Evolutionary conservation across 176 grass and related monocot genomes (phyloP), one percentile per base, ranked within the genome.

Genomic region (Eragrostis curvula): DNA sequence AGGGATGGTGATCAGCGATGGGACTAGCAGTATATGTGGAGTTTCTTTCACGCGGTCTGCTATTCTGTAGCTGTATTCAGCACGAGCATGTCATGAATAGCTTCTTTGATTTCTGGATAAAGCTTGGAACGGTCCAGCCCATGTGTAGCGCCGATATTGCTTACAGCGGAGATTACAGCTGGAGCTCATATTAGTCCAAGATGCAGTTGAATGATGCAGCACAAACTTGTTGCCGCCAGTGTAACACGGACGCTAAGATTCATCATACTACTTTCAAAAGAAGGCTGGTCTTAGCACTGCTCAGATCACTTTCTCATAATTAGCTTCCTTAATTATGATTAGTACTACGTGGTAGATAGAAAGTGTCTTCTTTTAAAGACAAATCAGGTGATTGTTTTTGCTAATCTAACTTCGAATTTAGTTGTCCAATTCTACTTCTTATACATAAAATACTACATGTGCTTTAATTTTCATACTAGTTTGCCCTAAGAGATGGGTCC

Each of bases 61-160:
- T 68, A 27, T 59, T 23, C 44, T 52, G 30, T 41, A 23, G 77
- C 21, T 80, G 74, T 44, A 70, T 51, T 61, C 64, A 1, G 44
- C 57, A 85, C 67, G 44, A 71, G 36, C 55, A 51, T 51, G 74
- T 9, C 74, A 85, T 85, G 58, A 85, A 85, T 79, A n/a, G 8
- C 14, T 50, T 61, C 66, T 63, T 62, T 85, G 20, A 70, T 69
- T 78, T 69, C 65, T 70, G 20, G 27, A 41, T 77, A 36, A 85
- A 77, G 9, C 43, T n/a, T 49, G 66, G 25, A 43, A 41, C 44
- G 55, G 44, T 62, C 74, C 74, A 78, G 52, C 62, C 64, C 51
- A 69, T 50, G 73, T 77, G 72, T 76, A 47, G 83, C 41, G 28
- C 45, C 70, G 46, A 44, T 53, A 40, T 73, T 64, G 69, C 69